Conservation (phyloP, 306 rosid species). For the Vigna radiata region DNA sequence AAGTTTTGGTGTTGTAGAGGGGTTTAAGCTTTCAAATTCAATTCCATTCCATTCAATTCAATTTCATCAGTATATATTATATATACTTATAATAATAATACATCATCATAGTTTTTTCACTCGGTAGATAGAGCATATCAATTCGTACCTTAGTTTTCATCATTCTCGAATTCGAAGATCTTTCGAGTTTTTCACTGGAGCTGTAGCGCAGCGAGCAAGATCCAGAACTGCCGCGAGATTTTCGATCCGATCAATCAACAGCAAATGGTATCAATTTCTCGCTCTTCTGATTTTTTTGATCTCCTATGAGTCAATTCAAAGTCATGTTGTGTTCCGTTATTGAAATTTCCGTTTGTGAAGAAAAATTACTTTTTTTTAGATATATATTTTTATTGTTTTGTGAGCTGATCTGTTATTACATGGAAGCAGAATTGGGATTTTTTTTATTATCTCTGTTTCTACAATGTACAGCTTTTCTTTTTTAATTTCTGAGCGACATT, state of each 20-base stretch:
- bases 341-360: not conserved
- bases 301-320: slow-evolving; percentile 38
- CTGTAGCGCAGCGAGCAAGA: slow-evolving; percentile 59
- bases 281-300: not conserved
- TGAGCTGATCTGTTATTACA: slow-evolving; percentile 59
- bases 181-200: slow-evolving; percentile 49
- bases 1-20: slow-evolving; percentile 32
- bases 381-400: not conserved
- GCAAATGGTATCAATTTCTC: slow-evolving; percentile 66
- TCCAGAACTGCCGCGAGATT: slow-evolving; percentile 57
- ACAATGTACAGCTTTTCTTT: slow-evolving; percentile 35
- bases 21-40: slow-evolving; percentile 39
- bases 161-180: slow-evolving; percentile 48
- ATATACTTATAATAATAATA: not conserved
- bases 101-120: slow-evolving; percentile 23
- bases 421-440: slow-evolving; percentile 43
- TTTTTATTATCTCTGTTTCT: slow-evolving; percentile 36
- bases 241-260: slow-evolving; percentile 66
- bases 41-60: slow-evolving; percentile 41
- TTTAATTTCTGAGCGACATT: slow-evolving; percentile 33
- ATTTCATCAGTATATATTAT: slow-evolving; percentile 30
- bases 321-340: slow-evolving; percentile 39
- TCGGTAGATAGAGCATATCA: not conserved
- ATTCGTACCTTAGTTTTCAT: not conserved
- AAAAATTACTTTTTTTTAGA: slow-evolving; percentile 9